These are phyloP conservation scores for Colletotrichum higginsianum DNA, from an alignment of 2,329 filamentous ascomycete genomes.

Conservation along the genomic window DNA sequence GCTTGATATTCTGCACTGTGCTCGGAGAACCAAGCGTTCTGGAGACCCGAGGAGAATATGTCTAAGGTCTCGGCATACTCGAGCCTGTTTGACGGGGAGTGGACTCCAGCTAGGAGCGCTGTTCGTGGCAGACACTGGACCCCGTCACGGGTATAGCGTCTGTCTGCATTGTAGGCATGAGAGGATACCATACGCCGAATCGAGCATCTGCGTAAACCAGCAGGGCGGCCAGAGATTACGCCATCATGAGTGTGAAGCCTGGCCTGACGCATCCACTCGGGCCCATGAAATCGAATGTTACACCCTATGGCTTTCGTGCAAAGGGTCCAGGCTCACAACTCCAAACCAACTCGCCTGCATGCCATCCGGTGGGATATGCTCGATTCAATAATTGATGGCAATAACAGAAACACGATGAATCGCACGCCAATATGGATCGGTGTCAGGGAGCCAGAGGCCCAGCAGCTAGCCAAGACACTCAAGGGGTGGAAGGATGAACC, in stretches of 20 bases:
- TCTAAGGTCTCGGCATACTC: slow-evolving; percentile 19
- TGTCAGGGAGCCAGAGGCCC: neutral
- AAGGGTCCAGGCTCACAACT: neutral
- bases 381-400: too few relatives aligned
- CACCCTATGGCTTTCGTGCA: too few relatives aligned
- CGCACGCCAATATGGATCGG: too few relatives aligned
- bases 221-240: neutral
- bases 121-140: neutral
- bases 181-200: neutral
- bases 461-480: neutral
- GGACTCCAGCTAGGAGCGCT: neutral
- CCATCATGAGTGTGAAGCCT: neutral
- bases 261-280: too few relatives aligned
- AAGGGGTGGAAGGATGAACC: neutral
- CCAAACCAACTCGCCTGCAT: too few relatives aligned
- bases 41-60: slow-evolving; percentile 36
- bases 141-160: neutral
- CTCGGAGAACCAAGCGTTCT: slow-evolving; percentile 46
- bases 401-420: too few relatives aligned
- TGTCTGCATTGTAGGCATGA: neutral
- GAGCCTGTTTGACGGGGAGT: slow-evolving; percentile 10
- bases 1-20: slow-evolving; percentile 47
- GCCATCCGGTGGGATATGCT: too few relatives aligned
- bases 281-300: too few relatives aligned
- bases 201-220: neutral